A percentile compares a stretch with the other conserved stretches of the same genome.
phyloP scores from a whole-genome alignment of 139 green algal species.

The Chlamydomonas sp. region DNA sequence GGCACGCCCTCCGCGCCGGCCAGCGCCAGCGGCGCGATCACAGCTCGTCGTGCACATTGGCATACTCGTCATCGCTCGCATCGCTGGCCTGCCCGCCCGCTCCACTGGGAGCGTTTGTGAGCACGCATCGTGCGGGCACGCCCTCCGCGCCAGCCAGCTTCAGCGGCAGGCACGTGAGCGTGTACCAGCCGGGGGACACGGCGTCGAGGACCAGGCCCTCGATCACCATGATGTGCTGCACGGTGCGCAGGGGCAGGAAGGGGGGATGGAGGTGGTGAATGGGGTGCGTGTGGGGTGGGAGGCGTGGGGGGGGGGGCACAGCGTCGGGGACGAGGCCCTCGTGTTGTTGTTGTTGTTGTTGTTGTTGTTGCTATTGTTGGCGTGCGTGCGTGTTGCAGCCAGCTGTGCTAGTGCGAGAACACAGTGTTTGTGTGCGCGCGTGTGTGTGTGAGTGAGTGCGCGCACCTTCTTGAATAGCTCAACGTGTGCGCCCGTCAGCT shows the following conservation, averaged over 20 bases:
- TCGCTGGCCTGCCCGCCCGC: too few relatives aligned
- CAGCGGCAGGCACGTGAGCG: slow-evolving; percentile 9
- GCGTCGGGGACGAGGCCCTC: neutral
- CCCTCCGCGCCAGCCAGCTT: slow-evolving; percentile 5
- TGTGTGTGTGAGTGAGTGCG: neutral
- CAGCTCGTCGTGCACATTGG: too few relatives aligned
- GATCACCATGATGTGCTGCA: slow-evolving; percentile 11
- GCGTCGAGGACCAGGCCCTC: neutral
- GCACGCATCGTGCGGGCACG: too few relatives aligned
- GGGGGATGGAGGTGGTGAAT: neutral
- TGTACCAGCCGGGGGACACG: neutral
- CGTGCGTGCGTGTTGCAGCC: neutral
- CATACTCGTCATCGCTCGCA: too few relatives aligned
- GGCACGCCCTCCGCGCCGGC: neutral
- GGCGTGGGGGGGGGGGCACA: too few relatives aligned
- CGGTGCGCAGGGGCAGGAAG: neutral
- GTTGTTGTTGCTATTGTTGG: neutral
- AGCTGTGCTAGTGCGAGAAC: neutral
- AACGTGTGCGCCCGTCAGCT: neutral
- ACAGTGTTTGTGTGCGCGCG: neutral
- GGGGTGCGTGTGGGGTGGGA: too few relatives aligned
- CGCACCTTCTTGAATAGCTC: slow-evolving; percentile 13
- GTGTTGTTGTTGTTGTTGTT: neutral
- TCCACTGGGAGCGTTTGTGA: too few relatives aligned
- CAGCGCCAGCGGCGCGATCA: slow-evolving; percentile 1